Base-by-base conservation (phyloP, 108 stramenopile species). In the Hondaea fermentalgiana region DNA sequence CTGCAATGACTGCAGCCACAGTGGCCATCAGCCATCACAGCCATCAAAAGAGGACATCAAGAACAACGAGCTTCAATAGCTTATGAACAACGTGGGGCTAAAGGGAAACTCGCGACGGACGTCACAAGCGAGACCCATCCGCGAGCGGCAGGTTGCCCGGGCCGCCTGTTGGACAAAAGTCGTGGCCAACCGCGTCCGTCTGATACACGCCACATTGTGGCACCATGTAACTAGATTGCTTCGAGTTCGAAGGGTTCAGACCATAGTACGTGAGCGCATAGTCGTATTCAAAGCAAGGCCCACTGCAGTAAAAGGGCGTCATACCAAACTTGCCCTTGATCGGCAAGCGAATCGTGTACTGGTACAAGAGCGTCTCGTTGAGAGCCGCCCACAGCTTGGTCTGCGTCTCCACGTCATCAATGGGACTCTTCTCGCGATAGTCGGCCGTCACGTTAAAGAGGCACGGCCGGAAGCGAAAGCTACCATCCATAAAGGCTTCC, bases 331-430 rank as follows among this genome's bases (percentile, higher is more conserved):
- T 45, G n/a, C 76, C 51, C 51, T 53, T 83, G 49, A 47, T 28
- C 45, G 76, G 49, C n/a, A 83, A 45, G 25, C 76, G 45, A 53
- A 53, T 83, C 43, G 45, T 83, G 76, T 83, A 83, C 76, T 53
- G 45, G 28, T 83, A 83, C 76, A 83, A 35, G 19, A 83, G 76
- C 23, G 76, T 83, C n/a, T 83, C 51, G 23, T 83, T 83, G n/a
- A 83, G 51, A 1, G 51, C 76, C 10, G 45, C 28, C 76, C 76
- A 83, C 16, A 83, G 76, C 76, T 55, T 83, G 76, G 44, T 53
- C n/a, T 53, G 76, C 8, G n/a, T 83, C 25, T 47, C 51, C 25
- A 6, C 49, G 51, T 83, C 23, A 23, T 83, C 76, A 23, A 83
- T 83, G 12, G 45, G 76, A 16, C 14, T 53, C n/a, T n/a, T 53